Conservation (phyloP, 176 grass and related monocot species). For the Calamus simplicifolius region DNA sequence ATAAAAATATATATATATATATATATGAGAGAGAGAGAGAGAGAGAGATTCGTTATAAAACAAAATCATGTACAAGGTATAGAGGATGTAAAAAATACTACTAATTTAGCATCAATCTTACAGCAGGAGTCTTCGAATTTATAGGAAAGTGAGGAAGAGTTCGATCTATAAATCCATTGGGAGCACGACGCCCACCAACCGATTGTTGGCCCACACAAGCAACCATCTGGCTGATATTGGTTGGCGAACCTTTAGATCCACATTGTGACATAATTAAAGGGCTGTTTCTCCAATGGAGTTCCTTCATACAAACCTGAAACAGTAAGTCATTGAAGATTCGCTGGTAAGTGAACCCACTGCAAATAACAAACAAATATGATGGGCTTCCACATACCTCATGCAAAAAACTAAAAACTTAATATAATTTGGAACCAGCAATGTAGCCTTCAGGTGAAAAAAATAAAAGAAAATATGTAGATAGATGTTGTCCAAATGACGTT, state of each 20-base stretch:
- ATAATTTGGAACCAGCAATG: no score
- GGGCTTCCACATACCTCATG: no score
- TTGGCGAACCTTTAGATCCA: constrained; percentile 97
- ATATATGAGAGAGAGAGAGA: no score
- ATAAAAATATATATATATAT: no score
- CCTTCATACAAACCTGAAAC: constrained; percentile 69
- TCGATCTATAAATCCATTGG: constrained; percentile 85
- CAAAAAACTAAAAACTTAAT: no score
- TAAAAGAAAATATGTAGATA: no score
- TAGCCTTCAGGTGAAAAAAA: no score
- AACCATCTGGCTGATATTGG: constrained; percentile 99
- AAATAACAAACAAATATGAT: no score
- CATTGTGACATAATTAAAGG: constrained; percentile 98
- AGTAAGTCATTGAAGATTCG: constrained; percentile 3
- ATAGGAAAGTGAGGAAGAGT: constrained; percentile 97
- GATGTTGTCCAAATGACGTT: no score
- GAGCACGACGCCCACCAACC: constrained; percentile 86
- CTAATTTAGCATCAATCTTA: constrained; percentile 37
- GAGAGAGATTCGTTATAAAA: no score
- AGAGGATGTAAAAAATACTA: constrained; percentile 26
- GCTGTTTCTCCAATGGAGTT: constrained; percentile 92
- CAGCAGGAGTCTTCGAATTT: constrained; percentile 84
- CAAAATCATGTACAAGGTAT: no score
- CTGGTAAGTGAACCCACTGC: neutral
- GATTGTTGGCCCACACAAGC: constrained; percentile 96